Conservation (phyloP, 1,284 basidiomycete species). For the Bjerkandera adusta region DNA sequence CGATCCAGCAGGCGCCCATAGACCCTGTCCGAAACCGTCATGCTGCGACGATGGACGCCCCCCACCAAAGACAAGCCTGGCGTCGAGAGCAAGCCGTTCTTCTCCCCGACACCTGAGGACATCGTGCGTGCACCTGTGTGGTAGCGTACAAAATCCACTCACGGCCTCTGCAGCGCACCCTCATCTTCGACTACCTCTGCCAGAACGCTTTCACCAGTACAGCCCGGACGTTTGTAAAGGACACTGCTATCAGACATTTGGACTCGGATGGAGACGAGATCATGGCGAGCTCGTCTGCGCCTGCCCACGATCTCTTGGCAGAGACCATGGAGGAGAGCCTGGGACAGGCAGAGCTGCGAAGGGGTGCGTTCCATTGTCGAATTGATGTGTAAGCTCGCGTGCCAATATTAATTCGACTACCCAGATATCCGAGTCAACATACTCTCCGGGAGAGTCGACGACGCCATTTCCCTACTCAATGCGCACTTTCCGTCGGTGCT, state of each 20-base stretch:
- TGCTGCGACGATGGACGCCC: conserved; percentile 10
- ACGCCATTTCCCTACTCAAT: conserved; percentile 65
- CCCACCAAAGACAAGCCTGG: conserved; percentile 11
- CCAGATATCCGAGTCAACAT: conserved; percentile 67
- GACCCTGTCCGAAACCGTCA: background rate
- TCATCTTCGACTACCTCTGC: conserved; percentile 80
- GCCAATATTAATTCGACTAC: conserved; percentile 2
- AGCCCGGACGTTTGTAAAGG: conserved; percentile 67
- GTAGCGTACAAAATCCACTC: background rate
- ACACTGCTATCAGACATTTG: conserved; percentile 57
- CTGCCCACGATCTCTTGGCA: conserved; percentile 12
- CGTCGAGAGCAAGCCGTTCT: conserved; percentile 15
- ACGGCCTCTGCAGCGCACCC: conserved; percentile 58
- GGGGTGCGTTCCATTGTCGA: conserved; percentile 50
- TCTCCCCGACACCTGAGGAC: conserved; percentile 17
- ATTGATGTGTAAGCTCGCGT: background rate
- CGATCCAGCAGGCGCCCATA: background rate
- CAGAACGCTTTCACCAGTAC: conserved; percentile 73
- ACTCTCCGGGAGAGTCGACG: conserved; percentile 65
- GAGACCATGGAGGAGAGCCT: conserved; percentile 37
- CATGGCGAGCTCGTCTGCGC: conserved; percentile 26
- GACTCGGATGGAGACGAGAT: conserved; percentile 72
- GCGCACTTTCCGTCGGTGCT: conserved; percentile 70
- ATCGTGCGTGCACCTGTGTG: conserved; percentile 9
- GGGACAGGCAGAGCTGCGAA: conserved; percentile 48